Percentiles rank a stretch among this genome's conserved stretches.
Evolutionary conservation across 2,329 filamentous ascomycete genomes (phyloP).

Genomic region (Fusarium nelsonii): DNA sequence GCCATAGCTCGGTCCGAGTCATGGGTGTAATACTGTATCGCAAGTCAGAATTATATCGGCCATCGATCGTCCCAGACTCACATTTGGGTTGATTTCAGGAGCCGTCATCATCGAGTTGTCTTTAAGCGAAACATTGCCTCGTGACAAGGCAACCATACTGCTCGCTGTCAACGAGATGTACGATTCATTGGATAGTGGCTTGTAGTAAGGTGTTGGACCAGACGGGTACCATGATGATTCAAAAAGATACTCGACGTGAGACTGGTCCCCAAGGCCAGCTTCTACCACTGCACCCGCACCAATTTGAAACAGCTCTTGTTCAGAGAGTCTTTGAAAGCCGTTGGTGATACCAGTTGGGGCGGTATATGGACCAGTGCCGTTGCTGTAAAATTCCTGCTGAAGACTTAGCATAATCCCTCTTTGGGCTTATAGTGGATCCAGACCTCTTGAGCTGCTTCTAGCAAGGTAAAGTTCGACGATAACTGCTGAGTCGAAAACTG

Average conservation of each 20-base stretch:
- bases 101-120: constrained; percentile 9
- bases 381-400: constrained; percentile 5
- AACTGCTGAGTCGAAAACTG: constrained; percentile 7
- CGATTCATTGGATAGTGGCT: background rate
- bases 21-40: constrained; percentile 15
- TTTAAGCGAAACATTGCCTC: constrained; percentile 7
- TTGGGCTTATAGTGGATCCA: background rate
- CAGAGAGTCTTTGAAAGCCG: constrained; percentile 11
- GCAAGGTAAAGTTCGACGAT: background rate
- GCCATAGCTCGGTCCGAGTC: constrained; percentile 13
- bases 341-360: constrained; percentile 12
- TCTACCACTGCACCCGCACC: constrained; percentile 11
- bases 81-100: constrained; percentile 25
- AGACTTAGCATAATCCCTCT: background rate
- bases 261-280: constrained; percentile 13
- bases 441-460: constrained; percentile 8
- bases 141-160: constrained; percentile 22
- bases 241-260: constrained; percentile 24
- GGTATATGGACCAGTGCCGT: constrained; percentile 9
- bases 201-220: constrained; percentile 14
- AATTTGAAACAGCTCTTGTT: background rate
- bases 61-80: background rate
- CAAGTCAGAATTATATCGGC: background rate
- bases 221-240: constrained; percentile 24
- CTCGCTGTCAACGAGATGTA: constrained; percentile 18